Evolutionary conservation across 2,329 filamentous ascomycete species (phyloP), one percentile per base, ranked within the genome.

Genomic region (Aspergillus transmontanensis): DNA sequence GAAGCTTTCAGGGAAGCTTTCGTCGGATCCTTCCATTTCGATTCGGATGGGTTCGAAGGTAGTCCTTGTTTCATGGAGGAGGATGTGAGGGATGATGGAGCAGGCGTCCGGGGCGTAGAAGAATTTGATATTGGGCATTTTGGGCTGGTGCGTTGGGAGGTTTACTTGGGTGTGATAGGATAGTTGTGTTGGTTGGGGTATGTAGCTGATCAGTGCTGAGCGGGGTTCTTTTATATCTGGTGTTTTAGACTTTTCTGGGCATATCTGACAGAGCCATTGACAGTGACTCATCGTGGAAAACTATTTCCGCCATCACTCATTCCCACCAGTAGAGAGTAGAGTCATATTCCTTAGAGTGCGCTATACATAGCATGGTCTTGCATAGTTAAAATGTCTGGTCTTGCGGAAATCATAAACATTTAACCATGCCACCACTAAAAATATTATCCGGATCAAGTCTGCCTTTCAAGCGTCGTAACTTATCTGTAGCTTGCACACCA

Each of bases 31-130:
- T 9, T n/a, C 26, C 10, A 28, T 26, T 7, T 50, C 32, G 19
- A 67, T 48, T 23, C 34, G 46, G 41, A 73, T 59, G 10, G 63
- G 55, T 56, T 72, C 62, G 58, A 72, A 73, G 9, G 63, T n/a
- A 10, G 64, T 26, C 9, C n/a, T 34, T 4, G 54, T 28, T 61
- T 77, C 74, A 23, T 67, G 63, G 19, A 77, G 68, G 48, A 77
- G 64, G 53, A 77, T 73, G 45, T 77, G 75, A 2, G 73, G 69
- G 41, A 69, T 71, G 4, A 76, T 16, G 34, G 73, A 76, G 64
- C 74, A 77, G 9, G 75, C 66, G 46, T 69, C 71, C 2, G 73
- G 68, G 2, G 67, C 51, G 62, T 68, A 71, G 60, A 69, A 76
- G 39, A 76, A 65, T 62, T 69, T 72, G 30, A 73, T 66, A 10